phyloP scores from a whole-genome alignment of 2,329 filamentous ascomycete species.

The Davidsoniella neocaledoniae region DNA sequence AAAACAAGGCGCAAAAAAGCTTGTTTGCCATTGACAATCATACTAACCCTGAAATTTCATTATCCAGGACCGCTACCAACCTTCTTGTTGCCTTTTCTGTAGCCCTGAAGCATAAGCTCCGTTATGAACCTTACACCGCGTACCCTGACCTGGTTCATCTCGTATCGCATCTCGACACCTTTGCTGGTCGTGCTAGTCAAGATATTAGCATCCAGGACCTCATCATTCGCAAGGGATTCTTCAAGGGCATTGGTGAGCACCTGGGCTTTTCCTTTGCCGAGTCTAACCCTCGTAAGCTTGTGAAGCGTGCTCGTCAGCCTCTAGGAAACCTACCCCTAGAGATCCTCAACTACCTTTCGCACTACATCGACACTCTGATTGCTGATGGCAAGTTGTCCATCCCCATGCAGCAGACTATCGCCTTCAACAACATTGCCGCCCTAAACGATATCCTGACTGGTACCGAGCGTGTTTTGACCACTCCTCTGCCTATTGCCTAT shows the following conservation, averaged over 20 bases:
- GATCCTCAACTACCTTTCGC: conserved; percentile 54
- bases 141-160: conserved; percentile 59
- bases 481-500: conserved; percentile 68
- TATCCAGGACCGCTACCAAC: conserved; percentile 46
- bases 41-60: neutral
- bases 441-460: conserved; percentile 59
- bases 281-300: conserved; percentile 59
- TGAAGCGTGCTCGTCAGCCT: conserved; percentile 57
- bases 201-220: conserved; percentile 21
- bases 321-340: conserved; percentile 74
- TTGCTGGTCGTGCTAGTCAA: conserved; percentile 39
- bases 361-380: conserved; percentile 47
- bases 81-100: conserved; percentile 63
- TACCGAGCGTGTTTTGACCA: conserved; percentile 64
- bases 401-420: conserved; percentile 41
- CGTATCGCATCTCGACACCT: conserved; percentile 57
- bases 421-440: conserved; percentile 41
- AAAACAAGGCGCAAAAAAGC: too few species aligned
- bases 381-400: conserved; percentile 36
- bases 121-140: conserved; percentile 65
- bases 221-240: conserved; percentile 29
- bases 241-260: conserved; percentile 53
- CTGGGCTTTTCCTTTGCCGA: conserved; percentile 61
- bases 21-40: conserved; percentile 13
- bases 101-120: conserved; percentile 64